A percentile compares a stretch with the other conserved stretches of the same genome.
phyloP scores from a whole-genome alignment of 768 basidiomycete species.

The Lactarius hengduanensis region DNA sequence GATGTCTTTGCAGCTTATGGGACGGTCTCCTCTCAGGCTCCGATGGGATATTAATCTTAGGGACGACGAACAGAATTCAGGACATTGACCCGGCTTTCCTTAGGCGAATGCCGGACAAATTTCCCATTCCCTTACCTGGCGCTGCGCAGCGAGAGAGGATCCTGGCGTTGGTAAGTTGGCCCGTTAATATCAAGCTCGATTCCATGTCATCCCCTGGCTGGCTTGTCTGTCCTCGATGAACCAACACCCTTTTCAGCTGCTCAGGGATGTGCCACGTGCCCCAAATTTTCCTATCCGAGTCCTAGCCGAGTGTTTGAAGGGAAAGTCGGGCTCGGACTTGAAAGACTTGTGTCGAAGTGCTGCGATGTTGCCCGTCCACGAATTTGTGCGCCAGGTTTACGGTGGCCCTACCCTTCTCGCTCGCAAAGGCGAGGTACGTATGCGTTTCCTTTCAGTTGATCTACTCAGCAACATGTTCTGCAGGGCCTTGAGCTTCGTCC shows the following conservation, averaged over 20 bases:
- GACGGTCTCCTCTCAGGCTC: slow-evolving; percentile 83
- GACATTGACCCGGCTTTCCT: slow-evolving; percentile 87
- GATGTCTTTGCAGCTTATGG: slow-evolving; percentile 64
- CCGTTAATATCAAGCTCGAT: too few relatives aligned
- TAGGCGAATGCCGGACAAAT: slow-evolving; percentile 96
- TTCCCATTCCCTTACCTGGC: slow-evolving; percentile 80
- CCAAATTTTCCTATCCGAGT: slow-evolving; percentile 56
- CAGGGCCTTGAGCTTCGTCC: slow-evolving; percentile 81
- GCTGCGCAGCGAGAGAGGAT: slow-evolving; percentile 80
- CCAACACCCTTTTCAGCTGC: slow-evolving; percentile 55
- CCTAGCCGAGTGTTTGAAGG: slow-evolving; percentile 68
- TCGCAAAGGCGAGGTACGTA: slow-evolving; percentile 45
- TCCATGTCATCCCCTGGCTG: too few relatives aligned
- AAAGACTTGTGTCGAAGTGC: slow-evolving; percentile 91
- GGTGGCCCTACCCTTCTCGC: slow-evolving; percentile 49
- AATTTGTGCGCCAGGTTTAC: slow-evolving; percentile 62
- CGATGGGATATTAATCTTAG: slow-evolving; percentile 85
- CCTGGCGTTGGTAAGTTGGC: slow-evolving; percentile 59
- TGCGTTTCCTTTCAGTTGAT: not conserved
- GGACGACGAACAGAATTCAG: slow-evolving; percentile 94
- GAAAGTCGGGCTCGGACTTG: slow-evolving; percentile 86
- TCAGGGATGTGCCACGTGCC: slow-evolving; percentile 70
- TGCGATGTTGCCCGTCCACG: slow-evolving; percentile 89
- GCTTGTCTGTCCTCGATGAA: not conserved
- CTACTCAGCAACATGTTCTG: not conserved